Evolutionary conservation across 2,329 filamentous ascomycete genomes (phyloP), one percentile per base, ranked within the genome.

Genomic region (Trichoderma gracile): DNA sequence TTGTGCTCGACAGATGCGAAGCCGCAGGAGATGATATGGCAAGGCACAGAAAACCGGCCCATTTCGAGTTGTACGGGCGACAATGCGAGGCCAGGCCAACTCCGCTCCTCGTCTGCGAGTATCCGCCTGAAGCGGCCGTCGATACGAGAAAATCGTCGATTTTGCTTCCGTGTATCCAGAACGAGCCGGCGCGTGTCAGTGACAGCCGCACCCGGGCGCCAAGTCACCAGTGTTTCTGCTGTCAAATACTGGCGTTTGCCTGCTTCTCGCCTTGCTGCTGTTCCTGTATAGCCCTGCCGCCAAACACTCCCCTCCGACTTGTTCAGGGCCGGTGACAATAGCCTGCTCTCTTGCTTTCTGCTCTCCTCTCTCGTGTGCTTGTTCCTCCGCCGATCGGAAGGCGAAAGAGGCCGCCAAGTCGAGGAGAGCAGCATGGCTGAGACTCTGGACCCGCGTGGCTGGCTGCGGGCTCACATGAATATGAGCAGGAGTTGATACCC

Each of bases 161-260:
- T 61, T 38, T 38, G 55, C 55, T 58, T 38, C 54, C 40, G 54
- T 56, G 40, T 45, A 56, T 45, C 38, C 23, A 45, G 23, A 23
- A 52, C 57, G 58, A 61, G 58, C 40, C 49, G 58, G 58, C 58
- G 47, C 58, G 58, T 61, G 49, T 61, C 58, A 46, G 40, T 53
- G 58, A 45, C 58, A 54, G 58, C 58, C 47, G 49, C 58, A 50
- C 17, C 58, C 49, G 58, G 8, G 33, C 57, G 57, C 57, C 57
- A 60, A 60, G 33, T 33, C 25, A 15, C 46, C 12, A 25, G n/a
- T 19, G 33, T 56, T 42, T 30, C 57, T 23, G 17, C 40, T 43
- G 33, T 50, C 57, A 60, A 21, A 17, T 27, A 12, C 10, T 21
- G 17, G 47, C 47, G 54, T 42, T 30, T 17, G 25, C 21, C 10